These are phyloP conservation scores for Lasiodiplodia sp. DNA, from an alignment of 2,329 filamentous ascomycete species.

Conservation along the genomic window DNA sequence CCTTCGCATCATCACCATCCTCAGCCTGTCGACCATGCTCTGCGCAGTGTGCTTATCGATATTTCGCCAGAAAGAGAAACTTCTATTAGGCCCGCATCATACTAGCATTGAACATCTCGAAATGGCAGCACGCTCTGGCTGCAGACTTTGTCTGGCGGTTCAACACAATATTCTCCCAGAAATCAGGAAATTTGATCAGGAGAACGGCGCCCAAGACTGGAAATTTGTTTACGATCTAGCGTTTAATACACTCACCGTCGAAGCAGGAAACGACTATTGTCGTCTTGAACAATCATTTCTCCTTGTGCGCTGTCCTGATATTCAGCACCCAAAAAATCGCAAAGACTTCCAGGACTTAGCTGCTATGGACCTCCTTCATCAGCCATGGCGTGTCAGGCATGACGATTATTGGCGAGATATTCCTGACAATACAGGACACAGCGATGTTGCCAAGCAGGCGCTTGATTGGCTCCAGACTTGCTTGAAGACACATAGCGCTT, in stretches of 20 bases:
- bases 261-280: too few relatives aligned
- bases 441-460: background rate
- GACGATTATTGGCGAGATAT: background rate
- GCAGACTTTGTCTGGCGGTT: background rate
- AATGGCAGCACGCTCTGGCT: background rate
- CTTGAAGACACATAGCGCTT: background rate
- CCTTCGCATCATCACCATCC: background rate
- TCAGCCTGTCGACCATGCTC: background rate
- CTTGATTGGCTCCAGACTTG: background rate
- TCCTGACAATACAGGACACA: background rate
- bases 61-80: background rate
- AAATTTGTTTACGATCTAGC: too few relatives aligned
- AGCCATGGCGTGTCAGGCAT: background rate
- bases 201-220: background rate
- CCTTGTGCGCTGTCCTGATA: background rate
- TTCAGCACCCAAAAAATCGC: background rate
- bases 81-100: background rate
- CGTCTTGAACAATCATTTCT: too few relatives aligned
- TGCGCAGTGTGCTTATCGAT: conserved; percentile 1
- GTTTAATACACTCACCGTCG: too few relatives aligned
- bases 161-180: background rate
- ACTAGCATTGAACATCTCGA: background rate
- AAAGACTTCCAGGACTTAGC: background rate
- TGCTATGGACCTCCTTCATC: background rate
- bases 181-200: background rate